A percentile compares a stretch with the other conserved stretches of the same genome.
Conservation (phyloP, 345 rosid species). For the rapeseed (Brassica napus) region Da-Ae NC_063450.1:38551501-38552000, state of each 20-base stretch:
- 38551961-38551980: slow-evolving; percentile 45
- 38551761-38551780: slow-evolving; percentile 46
- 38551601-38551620: slow-evolving; percentile 39
- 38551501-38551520: neutral
- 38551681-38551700: slow-evolving; percentile 51
- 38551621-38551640: slow-evolving; percentile 58
- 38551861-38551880: slow-evolving; percentile 48
- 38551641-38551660: slow-evolving; percentile 54
- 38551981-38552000: slow-evolving; percentile 40
- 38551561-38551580: slow-evolving; percentile 36
- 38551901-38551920: slow-evolving; percentile 51
- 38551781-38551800: slow-evolving; percentile 50
- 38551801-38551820: slow-evolving; percentile 49
- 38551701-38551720: slow-evolving; percentile 55
- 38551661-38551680: slow-evolving; percentile 49
- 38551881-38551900: slow-evolving; percentile 39
- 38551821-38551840: slow-evolving; percentile 50
- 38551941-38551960: slow-evolving; percentile 52
- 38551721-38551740: slow-evolving; percentile 58
- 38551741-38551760: slow-evolving; percentile 52
- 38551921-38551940: slow-evolving; percentile 56
- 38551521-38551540: slow-evolving; percentile 30
- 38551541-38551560: slow-evolving; percentile 29
- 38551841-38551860: slow-evolving; percentile 43
- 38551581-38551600: slow-evolving; percentile 45